phyloP scores from a whole-genome alignment of 345 rosid genomes.

The Brassica cretica region DNA sequence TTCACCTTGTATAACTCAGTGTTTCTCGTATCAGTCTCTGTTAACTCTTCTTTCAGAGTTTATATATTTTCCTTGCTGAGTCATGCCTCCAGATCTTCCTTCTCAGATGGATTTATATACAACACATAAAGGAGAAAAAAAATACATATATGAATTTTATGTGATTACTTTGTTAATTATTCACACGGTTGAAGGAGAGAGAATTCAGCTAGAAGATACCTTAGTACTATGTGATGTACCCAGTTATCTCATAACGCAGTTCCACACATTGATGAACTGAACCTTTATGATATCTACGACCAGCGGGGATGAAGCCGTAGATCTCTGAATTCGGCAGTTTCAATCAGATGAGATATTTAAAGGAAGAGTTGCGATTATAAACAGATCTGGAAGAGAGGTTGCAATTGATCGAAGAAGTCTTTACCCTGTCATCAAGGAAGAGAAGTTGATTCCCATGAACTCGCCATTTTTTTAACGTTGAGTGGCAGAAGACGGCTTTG shows the following conservation, averaged over 20 bases:
- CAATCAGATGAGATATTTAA: not conserved
- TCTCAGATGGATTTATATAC: constrained; percentile 58
- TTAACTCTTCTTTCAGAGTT: constrained; percentile 19
- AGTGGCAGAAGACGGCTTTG: no score
- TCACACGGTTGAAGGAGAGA: not conserved
- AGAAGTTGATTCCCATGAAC: not conserved
- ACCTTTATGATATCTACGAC: not conserved
- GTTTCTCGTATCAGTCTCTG: not conserved
- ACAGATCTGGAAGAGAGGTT: not conserved
- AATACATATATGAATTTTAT: not conserved
- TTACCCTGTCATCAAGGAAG: not conserved
- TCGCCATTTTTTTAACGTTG: no score
- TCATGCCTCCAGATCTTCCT: constrained; percentile 67
- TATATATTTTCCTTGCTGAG: constrained; percentile 68
- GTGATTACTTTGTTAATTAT: not conserved
- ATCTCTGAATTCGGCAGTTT: not conserved
- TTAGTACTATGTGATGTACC: not conserved
- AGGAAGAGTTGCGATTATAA: not conserved
- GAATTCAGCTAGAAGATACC: not conserved
- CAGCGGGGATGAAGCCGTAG: not conserved
- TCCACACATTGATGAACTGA: not conserved
- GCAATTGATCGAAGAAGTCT: not conserved
- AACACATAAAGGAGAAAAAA: not conserved
- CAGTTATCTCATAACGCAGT: not conserved
- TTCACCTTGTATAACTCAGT: not conserved